Conservation (phyloP, 2,329 filamentous ascomycete genomes). For the Hymenoscyphus albidus region DNA sequence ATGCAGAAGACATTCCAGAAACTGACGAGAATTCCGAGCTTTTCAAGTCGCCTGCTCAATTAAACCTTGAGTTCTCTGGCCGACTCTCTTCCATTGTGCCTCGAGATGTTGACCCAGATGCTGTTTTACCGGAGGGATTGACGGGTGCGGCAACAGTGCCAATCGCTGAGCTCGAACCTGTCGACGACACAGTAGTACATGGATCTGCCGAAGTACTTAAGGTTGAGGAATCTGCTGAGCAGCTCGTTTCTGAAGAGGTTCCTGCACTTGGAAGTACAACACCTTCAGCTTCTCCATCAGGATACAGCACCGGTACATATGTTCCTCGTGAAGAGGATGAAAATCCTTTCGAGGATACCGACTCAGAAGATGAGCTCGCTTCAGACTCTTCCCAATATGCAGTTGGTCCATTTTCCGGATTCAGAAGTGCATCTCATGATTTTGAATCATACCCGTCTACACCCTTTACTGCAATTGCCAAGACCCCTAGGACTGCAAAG, state of each 20-base stretch:
- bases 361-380: slow-evolving; percentile 53
- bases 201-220: background rate
- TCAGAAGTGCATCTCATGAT: slow-evolving; percentile 33
- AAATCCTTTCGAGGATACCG: slow-evolving; percentile 44
- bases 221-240: slow-evolving; percentile 18
- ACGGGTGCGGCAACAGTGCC: slow-evolving; percentile 20
- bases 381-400: slow-evolving; percentile 31
- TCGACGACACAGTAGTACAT: slow-evolving; percentile 15
- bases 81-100: slow-evolving; percentile 40
- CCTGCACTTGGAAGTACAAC: slow-evolving; percentile 22
- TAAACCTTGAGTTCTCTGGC: slow-evolving; percentile 35
- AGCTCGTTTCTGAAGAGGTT: slow-evolving; percentile 15
- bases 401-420: slow-evolving; percentile 24
- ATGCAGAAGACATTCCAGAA: slow-evolving; percentile 12
- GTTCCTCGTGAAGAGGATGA: slow-evolving; percentile 47
- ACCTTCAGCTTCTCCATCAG: slow-evolving; percentile 25
- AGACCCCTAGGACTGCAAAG: slow-evolving; percentile 27
- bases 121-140: slow-evolving; percentile 13
- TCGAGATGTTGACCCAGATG: slow-evolving; percentile 32
- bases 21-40: slow-evolving; percentile 1
- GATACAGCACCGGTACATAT: slow-evolving; percentile 32
- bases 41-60: slow-evolving; percentile 11
- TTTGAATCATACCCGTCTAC: slow-evolving; percentile 39
- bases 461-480: slow-evolving; percentile 33
- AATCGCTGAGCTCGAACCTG: slow-evolving; percentile 1